A percentile compares a stretch with the other conserved stretches of the same genome.
Evolutionary conservation across 2,329 filamentous ascomycete species (phyloP).

Genomic region (Plectosphaerella plurivora): DNA sequence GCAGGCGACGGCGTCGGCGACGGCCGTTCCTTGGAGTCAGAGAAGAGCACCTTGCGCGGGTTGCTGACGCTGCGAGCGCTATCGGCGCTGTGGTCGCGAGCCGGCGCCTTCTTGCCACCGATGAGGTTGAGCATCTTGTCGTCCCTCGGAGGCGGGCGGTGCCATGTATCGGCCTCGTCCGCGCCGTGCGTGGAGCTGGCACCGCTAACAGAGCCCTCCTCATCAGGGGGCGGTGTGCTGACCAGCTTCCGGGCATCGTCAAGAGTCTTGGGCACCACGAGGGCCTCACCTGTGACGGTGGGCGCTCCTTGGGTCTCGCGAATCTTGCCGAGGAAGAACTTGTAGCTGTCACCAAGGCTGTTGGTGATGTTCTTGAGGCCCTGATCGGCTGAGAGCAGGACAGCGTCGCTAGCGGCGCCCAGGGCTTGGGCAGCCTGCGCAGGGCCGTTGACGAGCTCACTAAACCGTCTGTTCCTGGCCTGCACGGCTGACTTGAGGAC

Average conservation of each 20-base stretch:
- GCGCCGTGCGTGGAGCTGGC: constrained; percentile 45
- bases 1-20: constrained; percentile 9
- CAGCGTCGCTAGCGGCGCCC: constrained; percentile 76
- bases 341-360: constrained; percentile 88
- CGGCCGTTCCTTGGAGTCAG: constrained; percentile 34
- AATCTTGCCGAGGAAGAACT: constrained; percentile 84
- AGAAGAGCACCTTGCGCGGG: constrained; percentile 52
- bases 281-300: constrained; percentile 36
- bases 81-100: constrained; percentile 72
- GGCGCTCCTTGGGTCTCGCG: constrained; percentile 60
- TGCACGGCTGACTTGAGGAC: constrained; percentile 41
- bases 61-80: constrained; percentile 62
- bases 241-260: constrained; percentile 91
- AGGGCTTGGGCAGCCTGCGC: constrained; percentile 77
- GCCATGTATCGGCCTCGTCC: constrained; percentile 26
- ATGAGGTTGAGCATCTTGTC: constrained; percentile 69
- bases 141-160: constrained; percentile 35
- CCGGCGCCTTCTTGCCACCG: constrained; percentile 51
- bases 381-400: constrained; percentile 86
- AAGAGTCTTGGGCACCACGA: constrained; percentile 77
- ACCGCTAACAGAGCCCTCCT: constrained; percentile 56
- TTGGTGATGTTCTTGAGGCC: constrained; percentile 87
- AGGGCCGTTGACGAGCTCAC: constrained; percentile 81
- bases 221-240: constrained; percentile 62
- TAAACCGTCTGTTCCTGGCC: constrained; percentile 69